phyloP scores from a whole-genome alignment of 345 rosid genomes.

The Aquilaria sinensis region DNA sequence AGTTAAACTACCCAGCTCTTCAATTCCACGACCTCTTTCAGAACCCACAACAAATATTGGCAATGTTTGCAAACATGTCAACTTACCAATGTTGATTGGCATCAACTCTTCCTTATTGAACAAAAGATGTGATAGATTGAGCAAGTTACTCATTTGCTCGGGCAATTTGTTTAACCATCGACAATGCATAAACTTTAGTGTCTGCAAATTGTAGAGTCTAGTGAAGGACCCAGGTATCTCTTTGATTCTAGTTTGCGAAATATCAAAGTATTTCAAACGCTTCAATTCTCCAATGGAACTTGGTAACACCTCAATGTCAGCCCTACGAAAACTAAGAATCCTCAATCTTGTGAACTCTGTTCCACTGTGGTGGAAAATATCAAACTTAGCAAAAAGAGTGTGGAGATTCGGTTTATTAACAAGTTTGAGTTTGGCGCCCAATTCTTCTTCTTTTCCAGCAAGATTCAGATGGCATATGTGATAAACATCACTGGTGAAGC shows the following conservation, averaged over 20 bases:
- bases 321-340: neutral
- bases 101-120: neutral
- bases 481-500: neutral
- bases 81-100: neutral
- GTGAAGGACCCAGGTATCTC: conserved; percentile 4
- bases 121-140: conserved; percentile 2
- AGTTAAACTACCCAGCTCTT: neutral
- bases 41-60: conserved; percentile 1
- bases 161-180: neutral
- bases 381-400: neutral
- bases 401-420: neutral
- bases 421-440: neutral
- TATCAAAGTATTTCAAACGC: conserved; percentile 19
- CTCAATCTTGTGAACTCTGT: conserved; percentile 5
- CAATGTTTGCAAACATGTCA: conserved; percentile 8
- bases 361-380: neutral
- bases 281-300: conserved; percentile 9
- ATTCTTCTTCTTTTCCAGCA: neutral
- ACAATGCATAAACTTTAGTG: conserved; percentile 3
- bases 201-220: conserved; percentile 15
- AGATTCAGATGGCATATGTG: conserved; percentile 5
- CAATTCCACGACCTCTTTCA: neutral
- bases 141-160: neutral
- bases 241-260: neutral
- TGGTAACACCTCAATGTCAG: neutral